Evolutionary conservation across 176 grass and related monocot genomes (phyloP), one percentile per base, ranked within the genome.

Genomic region (Ananas comosus): DNA sequence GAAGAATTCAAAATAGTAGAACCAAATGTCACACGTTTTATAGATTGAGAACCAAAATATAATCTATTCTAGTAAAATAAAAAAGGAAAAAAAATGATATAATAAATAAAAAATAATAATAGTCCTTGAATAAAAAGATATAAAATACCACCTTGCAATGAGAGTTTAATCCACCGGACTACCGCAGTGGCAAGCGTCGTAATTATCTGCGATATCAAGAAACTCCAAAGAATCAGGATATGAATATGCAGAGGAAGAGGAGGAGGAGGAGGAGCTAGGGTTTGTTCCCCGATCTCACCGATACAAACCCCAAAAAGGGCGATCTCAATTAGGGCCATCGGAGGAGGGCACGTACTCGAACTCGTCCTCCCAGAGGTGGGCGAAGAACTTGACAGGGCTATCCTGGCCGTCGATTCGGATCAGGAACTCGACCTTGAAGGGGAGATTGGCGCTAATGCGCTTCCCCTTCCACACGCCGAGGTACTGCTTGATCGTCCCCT

Each of bases 331-430:
- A 61, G 56, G 21, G 56, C 56, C 56, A 18, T 61, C 56, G 10
- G 16, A 7, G 17, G 17, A 61, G 56, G 73, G 21, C 51, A 93
- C 67, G 79, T 90, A 85, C 72, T 99, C 94, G 78, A 99, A 93
- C 75, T 99, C 94, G 64, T 88, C 82, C 66, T 90, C 94, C 48
- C 79, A 80, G 50, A 99, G 89, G 67, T 99, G 94, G n/a, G 85
- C 80, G 25, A 99, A 19, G 83, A 99, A 83, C 82, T 84, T 84
- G 23, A 88, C 69, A 0, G 84, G 87, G 70, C 87, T 92, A 19
- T 72, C 77, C 77, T 84, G 89, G 4, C 77, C 87, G 0, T 88
- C 87, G 6, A 90, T 50, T 65, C 50, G 65, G 65, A 99, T 28
- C 21, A 87, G 69, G 63, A 99, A 93, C 56, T 86, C 89, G 67